These are phyloP conservation scores for Debaryomyces nepalensis DNA, from an alignment of 1,139 yeast species.

Conservation along the genomic window DNA sequence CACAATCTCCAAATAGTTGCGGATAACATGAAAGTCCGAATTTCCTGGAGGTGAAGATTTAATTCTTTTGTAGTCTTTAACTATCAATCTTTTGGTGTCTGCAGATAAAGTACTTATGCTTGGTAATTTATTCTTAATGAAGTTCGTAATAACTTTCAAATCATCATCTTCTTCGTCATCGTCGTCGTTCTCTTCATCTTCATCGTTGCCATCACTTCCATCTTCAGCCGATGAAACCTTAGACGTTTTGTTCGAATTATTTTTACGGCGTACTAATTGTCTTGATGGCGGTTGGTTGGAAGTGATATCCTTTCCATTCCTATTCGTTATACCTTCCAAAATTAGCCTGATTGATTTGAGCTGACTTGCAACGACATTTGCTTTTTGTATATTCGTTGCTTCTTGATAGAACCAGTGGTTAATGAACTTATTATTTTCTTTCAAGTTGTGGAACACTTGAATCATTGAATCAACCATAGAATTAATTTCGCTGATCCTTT, in stretches of 20 bases:
- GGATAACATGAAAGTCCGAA: slow-evolving; percentile 74
- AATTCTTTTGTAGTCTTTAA: slow-evolving; percentile 68
- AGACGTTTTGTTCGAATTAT: slow-evolving; percentile 12
- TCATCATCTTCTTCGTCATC: slow-evolving; percentile 54
- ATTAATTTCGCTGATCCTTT: slow-evolving; percentile 40
- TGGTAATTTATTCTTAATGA: slow-evolving; percentile 53
- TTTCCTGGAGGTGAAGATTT: slow-evolving; percentile 67
- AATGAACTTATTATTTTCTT: slow-evolving; percentile 38
- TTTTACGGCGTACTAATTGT: slow-evolving; percentile 14
- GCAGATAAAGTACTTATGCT: slow-evolving; percentile 36
- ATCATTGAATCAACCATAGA: slow-evolving; percentile 39
- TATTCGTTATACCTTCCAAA: slow-evolving; percentile 55
- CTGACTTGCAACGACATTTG: slow-evolving; percentile 64
- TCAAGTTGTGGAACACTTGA: slow-evolving; percentile 38
- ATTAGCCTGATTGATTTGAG: slow-evolving; percentile 59
- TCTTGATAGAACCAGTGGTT: slow-evolving; percentile 54
- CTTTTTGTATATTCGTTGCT: slow-evolving; percentile 57
- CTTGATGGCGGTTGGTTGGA: slow-evolving; percentile 11
- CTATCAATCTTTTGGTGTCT: slow-evolving; percentile 62
- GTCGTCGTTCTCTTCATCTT: slow-evolving; percentile 29
- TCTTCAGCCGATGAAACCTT: slow-evolving; percentile 14
- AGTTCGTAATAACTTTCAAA: slow-evolving; percentile 45
- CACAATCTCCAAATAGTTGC: slow-evolving; percentile 72
- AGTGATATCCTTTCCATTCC: slow-evolving; percentile 14
- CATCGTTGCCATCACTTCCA: slow-evolving; percentile 21